A percentile compares a stretch with the other conserved stretches of the same genome.
Conservation (phyloP, 2,329 filamentous ascomycete species). For the Xylariaceae sp. region DNA sequence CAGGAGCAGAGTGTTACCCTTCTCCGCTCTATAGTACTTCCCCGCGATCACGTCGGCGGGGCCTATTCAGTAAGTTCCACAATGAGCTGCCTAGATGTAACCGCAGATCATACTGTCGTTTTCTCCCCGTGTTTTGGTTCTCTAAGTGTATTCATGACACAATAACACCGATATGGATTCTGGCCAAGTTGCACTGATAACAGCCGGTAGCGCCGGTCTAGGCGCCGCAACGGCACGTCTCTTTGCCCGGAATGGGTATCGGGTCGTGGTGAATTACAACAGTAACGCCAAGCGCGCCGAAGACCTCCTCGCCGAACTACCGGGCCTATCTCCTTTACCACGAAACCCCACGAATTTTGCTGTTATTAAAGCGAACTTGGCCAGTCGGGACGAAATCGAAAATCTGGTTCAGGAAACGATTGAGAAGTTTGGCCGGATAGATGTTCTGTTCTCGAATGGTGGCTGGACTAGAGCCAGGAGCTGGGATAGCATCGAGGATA, state of each 20-base stretch:
- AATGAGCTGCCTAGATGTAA: too few species aligned
- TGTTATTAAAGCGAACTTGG: slow-evolving; percentile 64
- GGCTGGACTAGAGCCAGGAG: slow-evolving; percentile 49
- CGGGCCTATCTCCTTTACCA: slow-evolving; percentile 37
- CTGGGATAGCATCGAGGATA: slow-evolving; percentile 47
- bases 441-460: slow-evolving; percentile 74
- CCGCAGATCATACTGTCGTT: too few species aligned
- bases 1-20: too few species aligned
- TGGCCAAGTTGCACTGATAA: slow-evolving; percentile 41
- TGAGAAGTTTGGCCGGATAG: slow-evolving; percentile 62
- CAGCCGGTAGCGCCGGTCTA: slow-evolving; percentile 59
- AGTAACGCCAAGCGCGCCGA: slow-evolving; percentile 57
- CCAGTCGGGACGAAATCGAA: slow-evolving; percentile 53
- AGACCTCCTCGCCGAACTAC: slow-evolving; percentile 52
- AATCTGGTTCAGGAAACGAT: slow-evolving; percentile 57
- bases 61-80: too few species aligned
- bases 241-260: slow-evolving; percentile 65
- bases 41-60: too few species aligned
- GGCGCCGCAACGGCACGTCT: slow-evolving; percentile 64
- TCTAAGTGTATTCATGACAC: too few species aligned
- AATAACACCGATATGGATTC: too few species aligned
- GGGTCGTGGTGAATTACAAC: slow-evolving; percentile 71
- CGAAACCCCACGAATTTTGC: slow-evolving; percentile 34
- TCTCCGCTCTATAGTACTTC: too few species aligned
- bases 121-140: too few species aligned